Evolutionary conservation across 495 filamentous ascomycete genomes (phyloP).

Genomic region (Amphirosellinia nigrospora): DNA sequence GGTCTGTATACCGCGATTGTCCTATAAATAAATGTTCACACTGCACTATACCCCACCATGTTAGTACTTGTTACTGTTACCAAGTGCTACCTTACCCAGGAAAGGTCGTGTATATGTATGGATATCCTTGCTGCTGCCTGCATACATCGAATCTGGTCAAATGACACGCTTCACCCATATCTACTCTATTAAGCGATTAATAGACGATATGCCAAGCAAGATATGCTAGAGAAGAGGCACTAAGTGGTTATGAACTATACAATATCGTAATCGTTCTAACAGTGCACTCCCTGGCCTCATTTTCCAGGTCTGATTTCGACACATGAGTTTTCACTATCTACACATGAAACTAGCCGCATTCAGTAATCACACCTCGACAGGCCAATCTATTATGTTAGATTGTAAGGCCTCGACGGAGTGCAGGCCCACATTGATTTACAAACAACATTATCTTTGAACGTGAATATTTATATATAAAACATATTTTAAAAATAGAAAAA

Average conservation of each 20-base stretch:
- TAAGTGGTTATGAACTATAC: neutral
- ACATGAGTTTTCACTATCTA: no score
- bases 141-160: neutral
- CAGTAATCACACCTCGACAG: no score
- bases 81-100: slow-evolving; percentile 9
- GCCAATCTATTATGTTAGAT: no score
- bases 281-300: neutral
- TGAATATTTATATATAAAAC: no score
- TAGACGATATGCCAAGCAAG: slow-evolving; percentile 10
- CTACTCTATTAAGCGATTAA: slow-evolving; percentile 1
- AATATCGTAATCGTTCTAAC: neutral
- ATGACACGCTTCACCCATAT: slow-evolving; percentile 5
- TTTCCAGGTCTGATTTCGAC: no score
- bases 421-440: no score
- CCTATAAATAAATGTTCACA: slow-evolving; percentile 17
- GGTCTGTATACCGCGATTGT: neutral
- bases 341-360: no score
- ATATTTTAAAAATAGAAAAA: no score
- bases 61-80: slow-evolving; percentile 6
- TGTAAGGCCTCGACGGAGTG: no score
- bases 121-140: slow-evolving; percentile 7
- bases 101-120: slow-evolving; percentile 3
- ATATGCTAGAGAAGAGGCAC: neutral
- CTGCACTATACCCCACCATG: neutral
- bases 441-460: no score